A percentile compares a stretch with the other conserved stretches of the same genome.
These are phyloP conservation scores for Fraxinus paxiana DNA, from an alignment of 305 asterid species.

Conservation along the genomic window DNA sequence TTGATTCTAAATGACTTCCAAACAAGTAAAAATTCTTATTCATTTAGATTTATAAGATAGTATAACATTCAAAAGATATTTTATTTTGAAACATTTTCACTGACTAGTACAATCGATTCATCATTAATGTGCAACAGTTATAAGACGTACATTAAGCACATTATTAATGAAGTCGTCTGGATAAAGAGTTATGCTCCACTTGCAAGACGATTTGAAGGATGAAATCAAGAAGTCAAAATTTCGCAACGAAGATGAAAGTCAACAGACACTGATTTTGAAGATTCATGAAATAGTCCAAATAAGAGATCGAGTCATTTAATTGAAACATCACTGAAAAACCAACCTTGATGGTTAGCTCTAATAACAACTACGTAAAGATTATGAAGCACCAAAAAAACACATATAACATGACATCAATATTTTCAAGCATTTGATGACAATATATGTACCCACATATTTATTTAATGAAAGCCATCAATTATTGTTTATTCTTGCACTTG, in stretches of 20 bases:
- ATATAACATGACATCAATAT: background rate
- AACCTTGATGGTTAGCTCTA: background rate
- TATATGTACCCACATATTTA: background rate
- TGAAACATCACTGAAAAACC: background rate
- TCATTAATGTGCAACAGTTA: background rate
- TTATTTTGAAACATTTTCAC: background rate
- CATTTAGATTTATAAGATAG: background rate
- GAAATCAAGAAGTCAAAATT: background rate
- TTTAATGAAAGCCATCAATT: background rate
- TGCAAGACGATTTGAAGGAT: background rate
- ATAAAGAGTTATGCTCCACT: background rate
- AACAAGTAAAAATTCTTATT: background rate
- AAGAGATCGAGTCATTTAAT: background rate
- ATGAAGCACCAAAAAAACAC: background rate
- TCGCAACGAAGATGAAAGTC: background rate
- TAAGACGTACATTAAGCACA: background rate
- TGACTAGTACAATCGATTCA: background rate
- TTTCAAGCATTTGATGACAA: background rate
- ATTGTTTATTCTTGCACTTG: too few relatives aligned
- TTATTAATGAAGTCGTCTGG: background rate
- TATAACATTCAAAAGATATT: background rate
- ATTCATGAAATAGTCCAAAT: background rate
- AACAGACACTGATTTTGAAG: background rate
- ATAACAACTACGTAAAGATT: background rate
- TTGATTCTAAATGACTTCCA: background rate